Percentiles rank a stretch among this genome's conserved stretches.
Evolutionary conservation across 2,329 filamentous ascomycete species (phyloP).

Genomic region (Ophiosphaerella herpotricha): DNA sequence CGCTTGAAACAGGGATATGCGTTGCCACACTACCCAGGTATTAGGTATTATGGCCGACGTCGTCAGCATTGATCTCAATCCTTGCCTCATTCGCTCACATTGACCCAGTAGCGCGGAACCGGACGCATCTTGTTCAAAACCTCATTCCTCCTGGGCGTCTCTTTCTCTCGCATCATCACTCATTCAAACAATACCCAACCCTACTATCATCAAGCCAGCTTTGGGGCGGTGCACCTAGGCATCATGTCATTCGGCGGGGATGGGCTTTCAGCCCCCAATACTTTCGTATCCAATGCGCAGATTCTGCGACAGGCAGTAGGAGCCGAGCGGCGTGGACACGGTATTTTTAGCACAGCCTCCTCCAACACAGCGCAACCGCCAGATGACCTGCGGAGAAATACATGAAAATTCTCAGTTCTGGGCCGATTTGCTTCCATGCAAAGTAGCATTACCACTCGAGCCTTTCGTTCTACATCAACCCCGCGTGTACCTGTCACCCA

Average conservation of each 20-base stretch:
- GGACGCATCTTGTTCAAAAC: constrained; percentile 3
- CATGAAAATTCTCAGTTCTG: not conserved
- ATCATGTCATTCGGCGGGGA: not conserved
- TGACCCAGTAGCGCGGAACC: not conserved
- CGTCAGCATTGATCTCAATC: constrained; percentile 3
- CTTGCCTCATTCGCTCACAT: not conserved
- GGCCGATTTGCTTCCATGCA: too few relatives aligned
- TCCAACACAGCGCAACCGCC: constrained; percentile 1
- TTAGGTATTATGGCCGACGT: not conserved
- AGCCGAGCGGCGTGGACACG: constrained; percentile 13
- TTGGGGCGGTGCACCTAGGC: not conserved
- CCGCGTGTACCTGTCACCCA: constrained; percentile 1
- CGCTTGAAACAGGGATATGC: not conserved
- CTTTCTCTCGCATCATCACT: not conserved
- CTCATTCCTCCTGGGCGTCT: not conserved
- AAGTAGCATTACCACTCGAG: not conserved
- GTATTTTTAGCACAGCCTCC: constrained; percentile 22
- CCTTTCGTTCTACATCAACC: not conserved
- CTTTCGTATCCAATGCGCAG: constrained; percentile 6
- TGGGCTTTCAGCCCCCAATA: constrained; percentile 16
- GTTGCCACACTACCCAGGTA: not conserved
- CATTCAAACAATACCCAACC: not conserved
- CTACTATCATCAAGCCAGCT: not conserved
- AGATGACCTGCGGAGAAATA: not conserved
- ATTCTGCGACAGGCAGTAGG: constrained; percentile 1